phyloP scores from a whole-genome alignment of 2,329 filamentous ascomycete genomes.

The Fusarium sp. region DNA sequence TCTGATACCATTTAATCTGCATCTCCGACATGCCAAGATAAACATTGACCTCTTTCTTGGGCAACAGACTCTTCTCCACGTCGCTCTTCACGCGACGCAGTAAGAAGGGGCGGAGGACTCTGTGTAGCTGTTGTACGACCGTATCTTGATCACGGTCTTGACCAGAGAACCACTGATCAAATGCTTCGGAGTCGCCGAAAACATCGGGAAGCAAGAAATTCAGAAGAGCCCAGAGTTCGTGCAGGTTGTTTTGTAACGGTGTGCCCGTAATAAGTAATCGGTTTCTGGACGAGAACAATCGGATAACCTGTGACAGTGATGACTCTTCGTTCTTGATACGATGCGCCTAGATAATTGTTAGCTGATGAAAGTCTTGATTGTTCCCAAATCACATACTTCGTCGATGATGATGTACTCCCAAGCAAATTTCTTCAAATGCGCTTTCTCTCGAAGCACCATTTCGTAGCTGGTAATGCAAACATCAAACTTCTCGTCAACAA shows the following conservation, averaged over 20 bases:
- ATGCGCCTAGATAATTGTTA: slow-evolving; percentile 65
- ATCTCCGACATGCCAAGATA: slow-evolving; percentile 99
- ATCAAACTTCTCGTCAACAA: slow-evolving; percentile 96
- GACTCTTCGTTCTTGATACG: slow-evolving; percentile 99
- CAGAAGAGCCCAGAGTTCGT: slow-evolving; percentile 96
- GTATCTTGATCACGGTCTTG: slow-evolving; percentile 92
- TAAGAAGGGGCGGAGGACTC: slow-evolving; percentile 90
- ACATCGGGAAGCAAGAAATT: slow-evolving; percentile 99
- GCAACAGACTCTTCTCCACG: slow-evolving; percentile 95
- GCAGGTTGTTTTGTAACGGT: slow-evolving; percentile 95
- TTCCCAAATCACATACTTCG: slow-evolving; percentile 59
- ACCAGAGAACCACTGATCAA: slow-evolving; percentile 97
- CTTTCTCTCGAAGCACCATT: slow-evolving; percentile 96
- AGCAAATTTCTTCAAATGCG: slow-evolving; percentile 94
- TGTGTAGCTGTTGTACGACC: slow-evolving; percentile 94
- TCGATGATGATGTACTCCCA: slow-evolving; percentile 99
- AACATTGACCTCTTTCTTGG: slow-evolving; percentile 96
- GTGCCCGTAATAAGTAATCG: slow-evolving; percentile 96
- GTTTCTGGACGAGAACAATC: slow-evolving; percentile 94
- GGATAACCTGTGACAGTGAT: slow-evolving; percentile 94
- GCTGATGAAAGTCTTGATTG: neutral
- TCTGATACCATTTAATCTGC: slow-evolving; percentile 99
- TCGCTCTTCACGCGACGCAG: slow-evolving; percentile 96
- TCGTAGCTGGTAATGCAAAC: slow-evolving; percentile 99
- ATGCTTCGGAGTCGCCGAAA: slow-evolving; percentile 95